phyloP scores from a whole-genome alignment of 495 filamentous ascomycete species.

The Parathielavia hyrcaniae region DNA sequence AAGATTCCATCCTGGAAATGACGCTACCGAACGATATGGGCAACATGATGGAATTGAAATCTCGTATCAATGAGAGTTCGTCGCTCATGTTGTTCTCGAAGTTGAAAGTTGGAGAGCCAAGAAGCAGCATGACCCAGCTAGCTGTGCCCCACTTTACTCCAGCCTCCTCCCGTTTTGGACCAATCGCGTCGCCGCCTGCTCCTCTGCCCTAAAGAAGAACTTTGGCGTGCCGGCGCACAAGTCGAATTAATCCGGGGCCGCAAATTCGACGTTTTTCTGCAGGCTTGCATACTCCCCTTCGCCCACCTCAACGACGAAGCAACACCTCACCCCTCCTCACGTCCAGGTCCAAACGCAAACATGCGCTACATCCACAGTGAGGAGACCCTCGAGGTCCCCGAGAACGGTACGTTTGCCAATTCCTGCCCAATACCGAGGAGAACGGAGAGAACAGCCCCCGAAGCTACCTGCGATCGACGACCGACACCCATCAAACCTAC shows the following conservation, averaged over 20 bases:
- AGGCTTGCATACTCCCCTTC: conserved; percentile 30
- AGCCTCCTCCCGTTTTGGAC: conserved; percentile 16
- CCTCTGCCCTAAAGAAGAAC: conserved; percentile 32
- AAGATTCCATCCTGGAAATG: too few relatives aligned
- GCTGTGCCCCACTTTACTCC: conserved; percentile 15
- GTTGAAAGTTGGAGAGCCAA: background rate
- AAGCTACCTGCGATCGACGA: conserved; percentile 18
- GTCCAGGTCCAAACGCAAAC: conserved; percentile 46
- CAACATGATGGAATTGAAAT: too few relatives aligned
- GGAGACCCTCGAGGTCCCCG: conserved; percentile 88
- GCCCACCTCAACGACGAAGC: conserved; percentile 35
- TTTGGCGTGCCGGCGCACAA: conserved; percentile 30
- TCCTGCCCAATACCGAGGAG: conserved; percentile 4
- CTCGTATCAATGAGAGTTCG: too few relatives aligned
- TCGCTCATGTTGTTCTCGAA: background rate
- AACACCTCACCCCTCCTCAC: conserved; percentile 37
- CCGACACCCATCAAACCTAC: conserved; percentile 5
- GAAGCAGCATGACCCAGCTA: conserved; percentile 19
- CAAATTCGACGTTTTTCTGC: conserved; percentile 35
- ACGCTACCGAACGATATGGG: too few relatives aligned
- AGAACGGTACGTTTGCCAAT: conserved; percentile 73
- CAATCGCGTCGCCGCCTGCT: conserved; percentile 23
- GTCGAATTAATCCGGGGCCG: conserved; percentile 37
- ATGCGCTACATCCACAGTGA: conserved; percentile 98
- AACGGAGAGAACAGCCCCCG: conserved; percentile 8